Conservation (phyloP, 495 filamentous ascomycete species). For the Usnea hakonensis region DNA sequence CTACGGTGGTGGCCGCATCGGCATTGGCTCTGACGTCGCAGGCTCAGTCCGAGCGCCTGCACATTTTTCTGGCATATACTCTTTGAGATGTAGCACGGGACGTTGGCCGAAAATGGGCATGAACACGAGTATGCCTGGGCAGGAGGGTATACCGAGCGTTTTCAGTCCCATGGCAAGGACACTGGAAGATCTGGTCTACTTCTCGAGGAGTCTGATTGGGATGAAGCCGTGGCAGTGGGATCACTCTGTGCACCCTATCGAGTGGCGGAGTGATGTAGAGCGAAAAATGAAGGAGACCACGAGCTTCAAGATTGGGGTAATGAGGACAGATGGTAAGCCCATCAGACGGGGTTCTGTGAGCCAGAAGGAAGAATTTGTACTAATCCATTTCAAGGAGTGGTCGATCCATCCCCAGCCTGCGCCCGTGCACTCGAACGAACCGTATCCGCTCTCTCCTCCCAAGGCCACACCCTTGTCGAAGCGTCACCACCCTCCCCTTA, state of each 20-base stretch:
- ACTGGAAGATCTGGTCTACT: constrained; percentile 75
- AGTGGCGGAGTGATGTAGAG: constrained; percentile 61
- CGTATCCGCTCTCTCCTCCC: constrained; percentile 55
- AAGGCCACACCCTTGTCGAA: constrained; percentile 72
- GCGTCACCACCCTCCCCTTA: constrained; percentile 61
- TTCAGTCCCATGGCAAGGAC: constrained; percentile 94
- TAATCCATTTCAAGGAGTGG: constrained; percentile 47
- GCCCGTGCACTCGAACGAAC: constrained; percentile 64
- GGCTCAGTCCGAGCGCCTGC: constrained; percentile 86
- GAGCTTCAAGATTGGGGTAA: constrained; percentile 64
- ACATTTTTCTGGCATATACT: constrained; percentile 86
- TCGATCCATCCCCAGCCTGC: constrained; percentile 82
- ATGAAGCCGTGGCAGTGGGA: constrained; percentile 95
- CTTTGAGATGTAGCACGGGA: constrained; percentile 86
- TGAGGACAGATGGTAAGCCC: constrained; percentile 62
- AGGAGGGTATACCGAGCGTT: constrained; percentile 83
- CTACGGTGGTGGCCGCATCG: constrained; percentile 78
- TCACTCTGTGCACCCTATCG: constrained; percentile 72
- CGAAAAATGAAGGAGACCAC: constrained; percentile 50
- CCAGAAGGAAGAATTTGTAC: background rate
- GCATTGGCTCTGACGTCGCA: constrained; percentile 90
- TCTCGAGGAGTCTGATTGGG: constrained; percentile 57
- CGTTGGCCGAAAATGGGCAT: constrained; percentile 85
- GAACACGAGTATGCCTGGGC: constrained; percentile 83
- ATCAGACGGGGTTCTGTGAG: background rate